phyloP scores from a whole-genome alignment of 371 early-diverging fungal genomes.

The Aphelidium insulamus region DNA sequence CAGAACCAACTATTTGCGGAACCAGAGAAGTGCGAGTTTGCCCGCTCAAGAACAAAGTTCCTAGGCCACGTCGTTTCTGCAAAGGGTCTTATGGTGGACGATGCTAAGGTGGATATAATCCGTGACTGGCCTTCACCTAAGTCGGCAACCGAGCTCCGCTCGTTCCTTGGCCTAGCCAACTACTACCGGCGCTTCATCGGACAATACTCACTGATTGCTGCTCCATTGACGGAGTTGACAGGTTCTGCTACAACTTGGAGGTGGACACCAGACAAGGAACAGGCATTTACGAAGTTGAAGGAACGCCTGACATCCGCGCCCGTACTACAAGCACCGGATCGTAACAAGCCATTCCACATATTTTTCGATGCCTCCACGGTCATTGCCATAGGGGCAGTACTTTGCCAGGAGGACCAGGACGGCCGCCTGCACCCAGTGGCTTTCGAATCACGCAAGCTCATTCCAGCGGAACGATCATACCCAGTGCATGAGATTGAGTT shows the following conservation, averaged over 20 bases:
- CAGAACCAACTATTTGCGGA: conserved; percentile 10
- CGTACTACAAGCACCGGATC: conserved; percentile 9
- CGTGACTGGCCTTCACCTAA: conserved; percentile 11
- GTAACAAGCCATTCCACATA: conserved; percentile 7
- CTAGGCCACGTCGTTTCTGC: conserved; percentile 16
- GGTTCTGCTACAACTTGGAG: conserved; percentile 9
- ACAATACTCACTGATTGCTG: conserved; percentile 13
- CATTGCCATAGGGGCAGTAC: conserved; percentile 16
- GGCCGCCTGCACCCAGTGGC: too few relatives aligned
- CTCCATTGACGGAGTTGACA: conserved; percentile 13
- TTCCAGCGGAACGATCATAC: too few relatives aligned
- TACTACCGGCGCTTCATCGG: conserved; percentile 23
- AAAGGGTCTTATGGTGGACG: conserved; percentile 10
- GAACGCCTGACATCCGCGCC: conserved; percentile 10
- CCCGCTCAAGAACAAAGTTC: conserved; percentile 8
- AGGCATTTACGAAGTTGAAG: conserved; percentile 16
- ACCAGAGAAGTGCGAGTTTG: conserved; percentile 19
- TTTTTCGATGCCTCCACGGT: conserved; percentile 25
- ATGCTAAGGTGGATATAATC: conserved; percentile 12
- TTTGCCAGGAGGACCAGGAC: conserved; percentile 11
- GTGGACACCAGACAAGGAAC: conserved; percentile 9
- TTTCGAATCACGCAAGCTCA: too few relatives aligned
- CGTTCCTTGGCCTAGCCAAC: conserved; percentile 23
- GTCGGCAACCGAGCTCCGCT: conserved; percentile 11
- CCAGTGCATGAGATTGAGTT: too few relatives aligned